Conservation (phyloP, 139 green algal genomes). For the Volvox reticuliferus region DNA sequence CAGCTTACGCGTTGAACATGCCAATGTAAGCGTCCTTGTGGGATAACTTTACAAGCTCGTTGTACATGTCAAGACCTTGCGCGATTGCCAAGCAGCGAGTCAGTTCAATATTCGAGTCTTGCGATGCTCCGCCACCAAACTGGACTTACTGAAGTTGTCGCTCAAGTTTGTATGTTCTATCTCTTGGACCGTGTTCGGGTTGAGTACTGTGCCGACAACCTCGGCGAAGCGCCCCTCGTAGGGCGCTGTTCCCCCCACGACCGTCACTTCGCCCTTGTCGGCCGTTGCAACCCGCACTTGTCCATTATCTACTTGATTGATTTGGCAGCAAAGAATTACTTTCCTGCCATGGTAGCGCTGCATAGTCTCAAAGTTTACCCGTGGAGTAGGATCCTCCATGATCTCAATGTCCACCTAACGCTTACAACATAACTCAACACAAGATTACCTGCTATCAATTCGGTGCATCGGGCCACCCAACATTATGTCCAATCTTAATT, state of each 20-base stretch:
- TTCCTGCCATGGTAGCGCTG: constrained; percentile 30
- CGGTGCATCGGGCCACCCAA: too few relatives aligned
- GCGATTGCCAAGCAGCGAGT: not conserved
- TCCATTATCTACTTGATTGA: constrained; percentile 25
- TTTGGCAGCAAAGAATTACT: constrained; percentile 32
- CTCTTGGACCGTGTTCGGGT: constrained; percentile 39
- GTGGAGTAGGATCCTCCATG: constrained; percentile 32
- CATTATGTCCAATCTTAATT: too few relatives aligned
- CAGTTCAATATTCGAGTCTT: not conserved
- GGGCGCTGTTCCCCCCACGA: not conserved
- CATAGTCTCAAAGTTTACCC: constrained; percentile 48
- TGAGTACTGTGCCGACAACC: constrained; percentile 30
- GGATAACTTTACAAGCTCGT: constrained; percentile 47
- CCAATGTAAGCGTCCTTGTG: constrained; percentile 38
- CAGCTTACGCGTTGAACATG: constrained; percentile 33
- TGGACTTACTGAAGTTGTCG: constrained; percentile 45
- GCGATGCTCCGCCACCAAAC: not conserved
- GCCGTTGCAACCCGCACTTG: not conserved
- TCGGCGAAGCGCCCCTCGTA: constrained; percentile 38
- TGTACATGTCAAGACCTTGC: constrained; percentile 43
- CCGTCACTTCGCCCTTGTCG: constrained; percentile 43
- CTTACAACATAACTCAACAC: too few relatives aligned
- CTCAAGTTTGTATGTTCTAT: constrained; percentile 7
- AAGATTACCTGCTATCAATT: too few relatives aligned
- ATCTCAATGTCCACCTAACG: not conserved